Evolutionary conservation across 179 eudicot genomes (phyloP), one percentile per base, ranked within the genome.

Genomic region (Carnegiea gigantea): DNA sequence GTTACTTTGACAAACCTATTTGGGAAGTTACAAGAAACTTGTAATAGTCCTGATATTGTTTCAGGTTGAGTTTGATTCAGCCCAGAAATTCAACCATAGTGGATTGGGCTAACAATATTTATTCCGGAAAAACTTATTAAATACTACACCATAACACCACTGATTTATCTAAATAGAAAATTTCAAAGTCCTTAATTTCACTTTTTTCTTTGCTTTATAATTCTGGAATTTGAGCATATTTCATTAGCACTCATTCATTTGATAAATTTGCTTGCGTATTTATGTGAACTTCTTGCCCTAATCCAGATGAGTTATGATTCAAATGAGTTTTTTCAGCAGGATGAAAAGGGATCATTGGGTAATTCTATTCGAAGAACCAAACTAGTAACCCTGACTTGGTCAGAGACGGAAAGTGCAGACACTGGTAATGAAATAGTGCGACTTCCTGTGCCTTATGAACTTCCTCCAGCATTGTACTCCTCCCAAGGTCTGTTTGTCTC

Each of bases 381-480:
- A 79, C 85, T 94, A 68, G 99, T 92, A 77, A 86, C 96, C 40
- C 83, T 96, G 85, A 82, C 85, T 79, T 90, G 92, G 91, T 87
- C 80, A 59, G 89, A 86, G 62, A 88, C 77, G 64, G 80, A 36
- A 38, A 80, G 85, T 26, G 43, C 46, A 12, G 87, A 93, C 57
- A 44, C 88, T 12, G 70, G 84, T 11, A 33, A 81, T 67, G 71
- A 67, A 67, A 67, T 67, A 2, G 71, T 67, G 14, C 71, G 8
- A 28, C 71, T 67, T 26, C 71, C 71, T 24, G 71, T 67, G 8
- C 71, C 71, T 11, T 67, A 67, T 13, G 38, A 26, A 26, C 71
- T 67, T 28, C 71, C 71, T 67, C 71, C 71, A 10, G 20, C 20
- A 10, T 67, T 67, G 12, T 67, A 67, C 71, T 26, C 71, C 71